Evolutionary conservation across 257 asterid species (phyloP).

Genomic region (Solanum pinnatisectum): DNA sequence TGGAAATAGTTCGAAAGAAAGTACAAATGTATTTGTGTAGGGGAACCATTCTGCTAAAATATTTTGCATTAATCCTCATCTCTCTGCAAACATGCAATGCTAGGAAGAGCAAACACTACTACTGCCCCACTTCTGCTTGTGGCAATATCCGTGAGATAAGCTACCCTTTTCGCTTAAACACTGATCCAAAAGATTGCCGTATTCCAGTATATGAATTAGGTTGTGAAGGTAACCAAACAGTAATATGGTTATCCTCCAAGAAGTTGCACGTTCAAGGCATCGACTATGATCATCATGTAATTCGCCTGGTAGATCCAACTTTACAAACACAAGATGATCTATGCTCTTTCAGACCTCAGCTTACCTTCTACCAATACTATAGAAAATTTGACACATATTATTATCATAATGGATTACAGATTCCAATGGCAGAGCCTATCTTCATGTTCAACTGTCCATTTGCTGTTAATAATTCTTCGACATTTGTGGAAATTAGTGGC

Average conservation of each 20-base stretch:
- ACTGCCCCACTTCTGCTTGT: not conserved
- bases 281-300: constrained; percentile 3
- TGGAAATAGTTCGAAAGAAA: no score
- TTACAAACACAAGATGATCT: not conserved
- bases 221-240: constrained; percentile 15
- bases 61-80: not conserved
- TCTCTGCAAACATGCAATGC: no score
- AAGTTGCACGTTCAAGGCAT: constrained; percentile 7
- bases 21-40: not conserved
- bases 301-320: constrained; percentile 10
- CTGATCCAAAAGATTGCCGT: not conserved
- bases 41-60: not conserved
- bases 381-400: no score
- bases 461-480: not conserved
- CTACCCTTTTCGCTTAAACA: not conserved
- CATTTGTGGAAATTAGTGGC: not conserved
- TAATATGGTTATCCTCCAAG: not conserved
- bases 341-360: constrained; percentile 8
- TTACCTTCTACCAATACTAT: not conserved
- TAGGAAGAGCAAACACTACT: no score
- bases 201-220: not conserved
- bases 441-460: constrained; percentile 11
- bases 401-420: no score
- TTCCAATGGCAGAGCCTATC: not conserved
- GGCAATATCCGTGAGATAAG: not conserved